A percentile compares a stretch with the other conserved stretches of the same genome.
These are phyloP conservation scores for Leucocoprinus leucothites DNA, from an alignment of 768 basidiomycete species.

Conservation along the genomic window DNA sequence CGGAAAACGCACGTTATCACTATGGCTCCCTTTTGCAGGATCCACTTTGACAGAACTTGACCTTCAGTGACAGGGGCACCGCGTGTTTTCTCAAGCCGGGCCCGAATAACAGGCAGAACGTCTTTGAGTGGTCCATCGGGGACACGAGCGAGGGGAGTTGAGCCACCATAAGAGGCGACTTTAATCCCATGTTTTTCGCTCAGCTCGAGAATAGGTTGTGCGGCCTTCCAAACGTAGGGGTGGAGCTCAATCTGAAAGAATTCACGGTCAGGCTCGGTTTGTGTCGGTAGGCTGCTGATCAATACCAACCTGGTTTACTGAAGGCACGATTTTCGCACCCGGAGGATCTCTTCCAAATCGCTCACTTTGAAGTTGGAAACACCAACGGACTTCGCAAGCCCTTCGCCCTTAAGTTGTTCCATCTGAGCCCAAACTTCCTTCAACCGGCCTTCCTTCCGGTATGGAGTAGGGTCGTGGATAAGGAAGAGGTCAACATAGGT, in stretches of 20 bases:
- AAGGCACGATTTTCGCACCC: slow-evolving; percentile 50
- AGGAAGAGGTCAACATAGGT: slow-evolving; percentile 63
- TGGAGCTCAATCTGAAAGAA: slow-evolving; percentile 58
- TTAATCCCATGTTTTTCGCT: slow-evolving; percentile 58
- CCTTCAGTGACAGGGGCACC: slow-evolving; percentile 45
- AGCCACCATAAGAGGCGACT: slow-evolving; percentile 64
- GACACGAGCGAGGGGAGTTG: slow-evolving; percentile 38
- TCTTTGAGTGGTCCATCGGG: slow-evolving; percentile 58
- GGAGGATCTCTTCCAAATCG: slow-evolving; percentile 51
- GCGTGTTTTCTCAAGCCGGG: slow-evolving; percentile 41
- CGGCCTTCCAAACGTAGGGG: slow-evolving; percentile 66
- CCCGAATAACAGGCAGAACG: slow-evolving; percentile 48
- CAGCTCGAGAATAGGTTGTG: slow-evolving; percentile 52
- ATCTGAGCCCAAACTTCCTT: slow-evolving; percentile 57
- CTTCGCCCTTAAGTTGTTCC: slow-evolving; percentile 50
- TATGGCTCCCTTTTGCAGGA: slow-evolving; percentile 57
- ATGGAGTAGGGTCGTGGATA: slow-evolving; percentile 46
- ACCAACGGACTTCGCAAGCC: slow-evolving; percentile 56
- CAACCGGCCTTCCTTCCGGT: slow-evolving; percentile 36
- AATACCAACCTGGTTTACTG: slow-evolving; percentile 61
- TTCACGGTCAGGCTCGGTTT: neutral
- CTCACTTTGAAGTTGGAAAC: slow-evolving; percentile 65
- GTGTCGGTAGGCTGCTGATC: neutral
- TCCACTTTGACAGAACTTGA: slow-evolving; percentile 70
- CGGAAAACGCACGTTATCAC: slow-evolving; percentile 54